Conservation (phyloP, 805 yeast species). For the Maudiozyma saulgeensis region DNA sequence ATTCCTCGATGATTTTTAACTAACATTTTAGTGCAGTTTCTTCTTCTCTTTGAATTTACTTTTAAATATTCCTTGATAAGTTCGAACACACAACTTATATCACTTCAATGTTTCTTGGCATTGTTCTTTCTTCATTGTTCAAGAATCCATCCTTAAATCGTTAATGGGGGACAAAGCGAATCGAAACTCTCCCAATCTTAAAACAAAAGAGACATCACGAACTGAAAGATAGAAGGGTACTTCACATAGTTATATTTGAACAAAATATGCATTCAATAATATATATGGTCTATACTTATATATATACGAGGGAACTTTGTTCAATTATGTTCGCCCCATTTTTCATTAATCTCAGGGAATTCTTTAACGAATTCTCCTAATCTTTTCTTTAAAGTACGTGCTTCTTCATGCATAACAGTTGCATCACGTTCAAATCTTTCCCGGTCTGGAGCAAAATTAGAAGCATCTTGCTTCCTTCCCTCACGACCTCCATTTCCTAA, state of each 20-base stretch:
- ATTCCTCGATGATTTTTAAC: too few species aligned
- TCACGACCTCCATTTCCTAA: conserved; percentile 16
- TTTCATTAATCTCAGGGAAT: conserved; percentile 5
- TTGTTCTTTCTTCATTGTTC: too few species aligned
- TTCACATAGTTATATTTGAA: background rate
- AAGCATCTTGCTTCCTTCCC: conserved; percentile 19
- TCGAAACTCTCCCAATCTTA: too few species aligned
- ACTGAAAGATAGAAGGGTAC: too few species aligned
- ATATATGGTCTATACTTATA: background rate
- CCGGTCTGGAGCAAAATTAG: conserved; percentile 34
- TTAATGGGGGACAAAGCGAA: too few species aligned
- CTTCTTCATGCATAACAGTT: conserved; percentile 67
- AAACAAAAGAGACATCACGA: too few species aligned
- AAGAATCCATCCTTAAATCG: too few species aligned
- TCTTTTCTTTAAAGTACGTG: conserved; percentile 41
- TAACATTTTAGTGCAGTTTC: too few species aligned
- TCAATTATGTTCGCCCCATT: conserved; percentile 4
- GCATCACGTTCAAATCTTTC: conserved; percentile 47
- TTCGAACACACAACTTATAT: too few species aligned
- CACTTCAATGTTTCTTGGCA: too few species aligned
- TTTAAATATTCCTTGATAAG: too few species aligned
- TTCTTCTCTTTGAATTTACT: too few species aligned
- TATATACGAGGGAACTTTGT: background rate
- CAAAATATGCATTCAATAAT: background rate
- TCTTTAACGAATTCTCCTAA: conserved; percentile 18